A percentile compares a stretch with the other conserved stretches of the same genome.
Conservation (phyloP, 306 rosid species). For the Cicer yamashitae region DNA sequence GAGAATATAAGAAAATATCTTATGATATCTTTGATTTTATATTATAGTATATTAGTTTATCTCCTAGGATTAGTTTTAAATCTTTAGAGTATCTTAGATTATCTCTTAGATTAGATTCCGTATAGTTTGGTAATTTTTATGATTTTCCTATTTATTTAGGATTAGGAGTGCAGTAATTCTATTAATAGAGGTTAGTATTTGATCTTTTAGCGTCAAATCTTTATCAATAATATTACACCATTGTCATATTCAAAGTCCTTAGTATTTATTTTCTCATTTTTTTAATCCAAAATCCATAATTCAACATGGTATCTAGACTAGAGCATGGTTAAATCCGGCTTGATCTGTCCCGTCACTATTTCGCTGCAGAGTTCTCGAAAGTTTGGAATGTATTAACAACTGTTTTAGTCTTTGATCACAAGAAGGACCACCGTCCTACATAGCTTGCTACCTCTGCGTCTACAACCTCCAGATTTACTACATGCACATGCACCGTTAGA, state of each 20-base stretch:
- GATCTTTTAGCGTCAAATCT: neutral
- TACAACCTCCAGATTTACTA: neutral
- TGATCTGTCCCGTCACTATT: neutral
- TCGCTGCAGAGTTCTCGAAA: neutral
- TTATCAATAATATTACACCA: slow-evolving; percentile 6
- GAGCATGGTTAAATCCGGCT: neutral
- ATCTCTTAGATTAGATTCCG: neutral
- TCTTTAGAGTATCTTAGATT: neutral
- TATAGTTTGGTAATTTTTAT: neutral
- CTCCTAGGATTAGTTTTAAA: neutral
- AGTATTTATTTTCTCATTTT: neutral
- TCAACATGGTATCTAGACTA: neutral
- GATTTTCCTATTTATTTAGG: neutral
- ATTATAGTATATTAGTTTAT: slow-evolving; percentile 2
- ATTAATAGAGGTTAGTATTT: neutral
- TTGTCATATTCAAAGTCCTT: neutral
- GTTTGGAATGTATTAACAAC: neutral
- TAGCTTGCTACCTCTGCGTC: neutral
- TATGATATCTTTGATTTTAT: slow-evolving; percentile 2
- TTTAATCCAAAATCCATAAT: neutral
- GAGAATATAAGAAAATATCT: neutral
- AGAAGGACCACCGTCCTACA: neutral
- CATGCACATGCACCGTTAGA: too few species aligned
- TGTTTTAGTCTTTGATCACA: neutral
- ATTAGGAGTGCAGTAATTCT: neutral